Evolutionary conservation across 1,139 yeast species (phyloP), one percentile per base, ranked within the genome.

Genomic region (Blastobotrys petasosporus): DNA sequence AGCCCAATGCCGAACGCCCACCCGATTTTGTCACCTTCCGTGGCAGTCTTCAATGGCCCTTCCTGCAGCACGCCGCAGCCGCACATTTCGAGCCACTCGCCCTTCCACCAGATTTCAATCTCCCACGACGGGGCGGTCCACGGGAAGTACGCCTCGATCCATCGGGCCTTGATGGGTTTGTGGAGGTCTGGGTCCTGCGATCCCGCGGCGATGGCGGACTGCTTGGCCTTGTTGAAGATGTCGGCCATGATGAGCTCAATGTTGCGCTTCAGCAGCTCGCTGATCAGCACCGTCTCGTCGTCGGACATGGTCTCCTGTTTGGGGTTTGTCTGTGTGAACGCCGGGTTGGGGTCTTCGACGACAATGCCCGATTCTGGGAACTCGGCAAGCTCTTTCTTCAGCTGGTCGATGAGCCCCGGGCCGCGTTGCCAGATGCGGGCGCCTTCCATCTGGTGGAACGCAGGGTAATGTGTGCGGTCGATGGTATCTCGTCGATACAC

Each of bases 71-170:
- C 75, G 23, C 99, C 99, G 65, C 95, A 86, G 1, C 99, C 99
- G 61, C 96, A 87, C 64, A 95, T 82, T 68, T 92, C 99, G 37
- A 92, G 73, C 98, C 98, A 94, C 56, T 90, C 95, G 37, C 94
- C 95, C 63, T 90, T 86, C 97, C 97, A 94, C 94, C 95, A 90
- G 4, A 92, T 95, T 66, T 92, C 99, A 55, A 94, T 87, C 61
- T 92, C 97, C 92, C 95, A 92, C 31, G 96, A 86, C 5, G 99
- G 99, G 1, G 95, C 80, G 2, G 99, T 92, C 97, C 97, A 92
- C 3, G 99, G 99, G 70, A 92, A 92, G 59, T 82, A 87, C 0
- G 94, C 95, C 61, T 86, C 95, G 30, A 88, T 85, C 99, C 99
- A 92, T 54, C 97, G 76, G 12, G 90, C 86, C 61, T 78, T 82